Evolutionary conservation across 139 green algal genomes (phyloP), one percentile per base, ranked within the genome.

Genomic region (Chlamydomonas incerta): DNA sequence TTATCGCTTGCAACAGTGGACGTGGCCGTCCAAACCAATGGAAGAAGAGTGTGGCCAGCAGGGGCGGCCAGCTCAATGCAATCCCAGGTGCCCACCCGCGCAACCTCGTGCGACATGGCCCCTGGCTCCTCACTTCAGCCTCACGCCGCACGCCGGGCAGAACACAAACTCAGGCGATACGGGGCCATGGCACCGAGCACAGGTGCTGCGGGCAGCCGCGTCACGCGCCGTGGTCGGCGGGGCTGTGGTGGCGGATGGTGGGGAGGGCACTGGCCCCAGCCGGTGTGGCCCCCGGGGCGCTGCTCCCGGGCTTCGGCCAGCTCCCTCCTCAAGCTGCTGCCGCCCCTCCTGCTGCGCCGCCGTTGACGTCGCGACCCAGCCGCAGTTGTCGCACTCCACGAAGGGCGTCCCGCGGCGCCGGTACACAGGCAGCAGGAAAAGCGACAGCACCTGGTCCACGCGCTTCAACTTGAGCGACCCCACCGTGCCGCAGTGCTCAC

Each of bases 391-490:
- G 79, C 79, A 85, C 15, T 1, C 24, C n/a, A 75, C 6, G 65
- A 34, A 55, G 18, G 63, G 63, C 14, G 18, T 50, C 8, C 66
- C 79, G 8, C 58, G 17, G 41, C 41, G 41, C 41, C 41, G 41
- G 8, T 50, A 67, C 46, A 85, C 23, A 0, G 65, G 66, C 1
- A 85, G 1, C 21, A 85, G 57, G 79, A 85, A 85, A 11, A 85
- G 6, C 33, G 29, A 47, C 6, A 85, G 47, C 0, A 75, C 65
- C 3, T 35, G n/a, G 66, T 85, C 79, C 20, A 68, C 2, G 15
- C 79, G 65, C 47, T 50, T 24, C 79, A 67, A 21, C 0, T 50
- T 47, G 8, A 85, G 65, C 3, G 62, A n/a, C n/a, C n/a, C 62
- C n/a, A 17, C 31, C 21, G 31, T 4, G 1, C 65, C 79, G 66